A percentile compares a stretch with the other conserved stretches of the same genome.
These are phyloP conservation scores for Brassica juncea DNA, from an alignment of 345 rosid species.

Conservation along the genomic window DNA sequence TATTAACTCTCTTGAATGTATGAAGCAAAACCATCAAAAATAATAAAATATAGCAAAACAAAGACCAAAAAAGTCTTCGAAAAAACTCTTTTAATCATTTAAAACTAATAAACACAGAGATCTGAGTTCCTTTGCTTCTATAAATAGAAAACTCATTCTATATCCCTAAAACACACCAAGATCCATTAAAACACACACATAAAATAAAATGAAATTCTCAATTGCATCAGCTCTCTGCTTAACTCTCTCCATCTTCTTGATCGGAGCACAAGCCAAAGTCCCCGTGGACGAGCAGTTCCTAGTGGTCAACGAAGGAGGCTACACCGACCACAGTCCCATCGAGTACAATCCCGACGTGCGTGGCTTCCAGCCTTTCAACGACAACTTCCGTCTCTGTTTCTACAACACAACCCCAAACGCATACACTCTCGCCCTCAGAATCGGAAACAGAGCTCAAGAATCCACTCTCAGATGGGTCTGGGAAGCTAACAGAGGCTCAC, in stretches of 20 bases:
- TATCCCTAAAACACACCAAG: slow-evolving; percentile 15
- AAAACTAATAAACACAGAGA: not conserved
- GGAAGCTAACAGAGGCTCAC: slow-evolving; percentile 72
- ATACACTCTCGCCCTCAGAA: slow-evolving; percentile 56
- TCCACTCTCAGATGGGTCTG: slow-evolving; percentile 57
- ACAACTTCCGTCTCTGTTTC: slow-evolving; percentile 61
- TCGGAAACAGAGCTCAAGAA: slow-evolving; percentile 45
- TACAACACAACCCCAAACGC: slow-evolving; percentile 64
- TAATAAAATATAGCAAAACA: slow-evolving; percentile 2
- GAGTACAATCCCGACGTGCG: slow-evolving; percentile 41
- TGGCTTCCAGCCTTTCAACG: slow-evolving; percentile 26
- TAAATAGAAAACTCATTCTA: not conserved
- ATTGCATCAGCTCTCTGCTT: slow-evolving; percentile 7
- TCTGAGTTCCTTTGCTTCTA: slow-evolving; percentile 11
- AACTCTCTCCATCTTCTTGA: slow-evolving; percentile 22
- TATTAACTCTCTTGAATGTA: not conserved
- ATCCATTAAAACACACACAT: not conserved
- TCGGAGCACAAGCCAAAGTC: slow-evolving; percentile 27
- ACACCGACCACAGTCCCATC: slow-evolving; percentile 34
- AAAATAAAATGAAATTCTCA: slow-evolving; percentile 17
- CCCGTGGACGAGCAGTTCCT: slow-evolving; percentile 30
- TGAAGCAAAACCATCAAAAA: not conserved
- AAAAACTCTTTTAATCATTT: not conserved
- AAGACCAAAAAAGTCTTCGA: slow-evolving; percentile 10
- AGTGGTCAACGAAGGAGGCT: slow-evolving; percentile 36